Percentiles rank a stretch among this genome's conserved stretches.
Evolutionary conservation across 1,284 basidiomycete species (phyloP).

Genomic region (Megacollybia platyphylla): DNA sequence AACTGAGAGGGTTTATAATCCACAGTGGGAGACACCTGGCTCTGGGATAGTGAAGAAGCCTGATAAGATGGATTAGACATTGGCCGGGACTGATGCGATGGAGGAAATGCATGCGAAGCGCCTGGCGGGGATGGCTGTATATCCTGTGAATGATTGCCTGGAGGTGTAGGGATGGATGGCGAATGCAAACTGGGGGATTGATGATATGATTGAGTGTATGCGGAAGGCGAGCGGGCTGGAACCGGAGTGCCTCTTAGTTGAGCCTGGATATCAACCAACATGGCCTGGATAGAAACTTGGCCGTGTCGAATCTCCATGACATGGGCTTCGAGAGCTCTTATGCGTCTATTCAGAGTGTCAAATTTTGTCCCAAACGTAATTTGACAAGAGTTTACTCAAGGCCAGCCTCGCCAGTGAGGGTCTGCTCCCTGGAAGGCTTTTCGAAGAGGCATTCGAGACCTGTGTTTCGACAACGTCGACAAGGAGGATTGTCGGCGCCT

Average conservation of each 20-base stretch:
- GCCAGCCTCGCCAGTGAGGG: conserved; percentile 75
- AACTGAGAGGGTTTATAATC: conserved; percentile 15
- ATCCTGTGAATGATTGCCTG: conserved; percentile 31
- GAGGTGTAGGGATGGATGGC: conserved; percentile 48
- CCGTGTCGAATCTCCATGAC: conserved; percentile 66
- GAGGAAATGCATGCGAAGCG: conserved; percentile 15
- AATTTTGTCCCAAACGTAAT: conserved; percentile 7
- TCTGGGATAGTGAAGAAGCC: conserved; percentile 13
- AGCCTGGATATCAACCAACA: conserved; percentile 64
- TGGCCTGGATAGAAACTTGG: conserved; percentile 61
- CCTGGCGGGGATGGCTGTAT: conserved; percentile 20
- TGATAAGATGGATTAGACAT: conserved; percentile 15
- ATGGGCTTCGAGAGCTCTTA: conserved; percentile 73
- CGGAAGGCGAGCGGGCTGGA: conserved; percentile 46
- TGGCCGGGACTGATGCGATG: conserved; percentile 12
- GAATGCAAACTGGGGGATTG: conserved; percentile 58
- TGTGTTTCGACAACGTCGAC: conserved; percentile 77
- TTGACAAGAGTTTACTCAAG: conserved; percentile 45
- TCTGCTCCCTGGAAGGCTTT: conserved; percentile 76
- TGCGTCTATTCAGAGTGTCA: conserved; percentile 42
- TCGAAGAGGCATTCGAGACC: conserved; percentile 83
- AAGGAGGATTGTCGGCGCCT: conserved; percentile 85
- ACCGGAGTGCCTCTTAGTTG: conserved; percentile 45
- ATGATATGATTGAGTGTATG: conserved; percentile 39
- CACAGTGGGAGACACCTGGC: conserved; percentile 16